Base-by-base conservation (phyloP, 345 rosid species). In the Gossypium mustelinum region DNA sequence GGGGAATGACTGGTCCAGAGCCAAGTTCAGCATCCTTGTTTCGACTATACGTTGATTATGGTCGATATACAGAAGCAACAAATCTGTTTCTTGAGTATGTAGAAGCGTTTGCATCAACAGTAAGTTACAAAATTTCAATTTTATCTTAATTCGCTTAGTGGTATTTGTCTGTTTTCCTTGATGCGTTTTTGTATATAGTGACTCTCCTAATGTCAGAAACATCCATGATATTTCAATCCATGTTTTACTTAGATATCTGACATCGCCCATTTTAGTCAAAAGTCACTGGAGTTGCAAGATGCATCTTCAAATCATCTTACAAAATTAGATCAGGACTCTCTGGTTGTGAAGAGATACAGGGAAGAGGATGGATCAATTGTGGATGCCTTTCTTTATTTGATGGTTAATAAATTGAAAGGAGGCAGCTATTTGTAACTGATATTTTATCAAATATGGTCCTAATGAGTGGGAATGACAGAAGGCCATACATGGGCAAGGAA, bases 1-100 rank as follows among this genome's bases (percentile, higher is more conserved):
- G 91, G 84, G 92, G 93, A 64, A 94, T 94, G 98, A 81, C 87
- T 69, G 87, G 94, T 73, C 82, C 86, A 78, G 98, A 87, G 76
- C 87, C 92, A 66, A 89, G 86, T 83, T 87, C 97, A 48, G 90
- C 95, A 11, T 85, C 98, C 75, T 81, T 94, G 85, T 85, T 94
- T 78, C 89, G 82, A 75, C 83, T 94, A 55, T 92, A 89, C 73
- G 97, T 92, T 78, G 86, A 86, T 73, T 83, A 87, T 78, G 87
- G 87, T 57, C 89, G 97, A 75, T 90, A 86, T 78, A 84, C 85
- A 18, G 98, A 94, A 80, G 98, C 98, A 68, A 89, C 90, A 75
- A 88, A 87, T 82, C 77, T 94, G 80, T 82, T 94, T 74, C 81
- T 92, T 3, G 94, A 91, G 87, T 91, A 86, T 76, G 77, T 86